These are phyloP conservation scores for Stevia rebaudiana DNA, from an alignment of 140 eudicot species.

Conservation along the genomic window DNA sequence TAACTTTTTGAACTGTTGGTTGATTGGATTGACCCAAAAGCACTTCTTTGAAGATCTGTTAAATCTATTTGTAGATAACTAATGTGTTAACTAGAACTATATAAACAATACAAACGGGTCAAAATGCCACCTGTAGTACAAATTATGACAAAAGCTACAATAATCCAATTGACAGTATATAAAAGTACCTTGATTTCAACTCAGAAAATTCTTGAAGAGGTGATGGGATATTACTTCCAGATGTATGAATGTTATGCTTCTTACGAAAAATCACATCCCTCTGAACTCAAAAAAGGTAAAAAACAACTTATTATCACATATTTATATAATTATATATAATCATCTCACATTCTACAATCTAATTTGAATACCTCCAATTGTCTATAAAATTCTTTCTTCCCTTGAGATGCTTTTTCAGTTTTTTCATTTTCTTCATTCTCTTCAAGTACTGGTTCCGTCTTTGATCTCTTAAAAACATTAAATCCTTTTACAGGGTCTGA, in stretches of 20 bases:
- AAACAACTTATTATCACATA: background rate
- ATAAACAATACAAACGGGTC: background rate
- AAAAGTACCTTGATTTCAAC: constrained; percentile 60
- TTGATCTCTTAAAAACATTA: constrained; percentile 61
- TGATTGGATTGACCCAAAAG: background rate
- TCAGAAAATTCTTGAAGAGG: constrained; percentile 77
- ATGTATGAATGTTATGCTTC: constrained; percentile 63
- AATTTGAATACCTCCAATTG: constrained; percentile 62
- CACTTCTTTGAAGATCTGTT: background rate
- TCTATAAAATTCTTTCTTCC: constrained; percentile 66
- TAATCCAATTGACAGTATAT: no score
- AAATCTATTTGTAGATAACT: background rate
- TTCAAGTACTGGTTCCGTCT: constrained; percentile 31
- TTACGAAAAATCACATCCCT: constrained; percentile 72
- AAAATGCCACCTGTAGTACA: background rate
- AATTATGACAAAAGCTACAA: background rate
- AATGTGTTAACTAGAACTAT: background rate
- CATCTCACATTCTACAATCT: background rate
- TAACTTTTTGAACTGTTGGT: background rate
- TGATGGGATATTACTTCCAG: constrained; percentile 77
- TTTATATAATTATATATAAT: background rate
- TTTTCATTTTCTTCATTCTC: constrained; percentile 33
- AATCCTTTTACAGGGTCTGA: constrained; percentile 71
- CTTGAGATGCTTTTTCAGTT: constrained; percentile 34
- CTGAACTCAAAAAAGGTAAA: constrained; percentile 32